Evolutionary conservation across 2,329 filamentous ascomycete species (phyloP).

Genomic region (Xylariales sp.): DNA sequence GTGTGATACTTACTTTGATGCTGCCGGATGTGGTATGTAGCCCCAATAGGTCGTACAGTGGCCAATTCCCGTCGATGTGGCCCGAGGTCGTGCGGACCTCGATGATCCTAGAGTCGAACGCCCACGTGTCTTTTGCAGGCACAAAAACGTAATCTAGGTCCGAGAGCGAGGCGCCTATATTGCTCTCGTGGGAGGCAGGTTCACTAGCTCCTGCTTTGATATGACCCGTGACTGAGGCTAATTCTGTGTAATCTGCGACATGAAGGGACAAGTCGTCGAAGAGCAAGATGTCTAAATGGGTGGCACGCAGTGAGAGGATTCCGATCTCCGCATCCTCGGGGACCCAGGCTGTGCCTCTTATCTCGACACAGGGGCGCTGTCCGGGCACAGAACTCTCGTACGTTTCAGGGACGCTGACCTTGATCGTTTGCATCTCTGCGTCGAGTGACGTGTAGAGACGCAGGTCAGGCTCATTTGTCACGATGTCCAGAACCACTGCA

Average conservation of each 20-base stretch:
- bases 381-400: slow-evolving; percentile 46
- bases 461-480: slow-evolving; percentile 59
- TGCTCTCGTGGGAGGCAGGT: slow-evolving; percentile 39
- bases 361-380: slow-evolving; percentile 58
- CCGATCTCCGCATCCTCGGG: slow-evolving; percentile 56
- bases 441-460: slow-evolving; percentile 51
- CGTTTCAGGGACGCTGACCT: slow-evolving; percentile 54
- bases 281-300: slow-evolving; percentile 54
- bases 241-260: slow-evolving; percentile 50
- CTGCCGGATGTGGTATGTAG: slow-evolving; percentile 59
- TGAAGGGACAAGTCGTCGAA: slow-evolving; percentile 53
- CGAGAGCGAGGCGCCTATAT: neutral
- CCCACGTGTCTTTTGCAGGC: slow-evolving; percentile 52
- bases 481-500: slow-evolving; percentile 57
- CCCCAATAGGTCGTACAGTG: slow-evolving; percentile 61
- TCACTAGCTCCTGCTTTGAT: slow-evolving; percentile 52
- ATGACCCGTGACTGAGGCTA: slow-evolving; percentile 55
- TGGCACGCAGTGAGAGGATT: slow-evolving; percentile 51
- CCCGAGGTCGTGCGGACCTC: slow-evolving; percentile 58
- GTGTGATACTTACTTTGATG: slow-evolving; percentile 55
- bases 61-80: slow-evolving; percentile 60
- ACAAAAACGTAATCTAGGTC: slow-evolving; percentile 42
- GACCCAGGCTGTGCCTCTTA: slow-evolving; percentile 61
- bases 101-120: slow-evolving; percentile 57
- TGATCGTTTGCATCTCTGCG: slow-evolving; percentile 53